Evolutionary conservation across 2,329 filamentous ascomycete genomes (phyloP).

Genomic region (Fusarium irregulare): DNA sequence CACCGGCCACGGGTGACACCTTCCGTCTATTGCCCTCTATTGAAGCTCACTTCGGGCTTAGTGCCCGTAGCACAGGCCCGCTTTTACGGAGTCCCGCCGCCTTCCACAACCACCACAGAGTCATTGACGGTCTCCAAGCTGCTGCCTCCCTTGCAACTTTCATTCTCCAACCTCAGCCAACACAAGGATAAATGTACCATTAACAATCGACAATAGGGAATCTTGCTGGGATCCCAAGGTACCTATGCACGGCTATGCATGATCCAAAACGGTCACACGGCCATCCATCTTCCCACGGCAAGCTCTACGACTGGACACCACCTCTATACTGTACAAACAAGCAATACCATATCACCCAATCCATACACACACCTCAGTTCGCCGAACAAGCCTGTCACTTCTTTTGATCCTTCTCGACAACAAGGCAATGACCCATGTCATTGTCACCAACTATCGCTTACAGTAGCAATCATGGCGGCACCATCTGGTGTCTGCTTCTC

Average conservation of each 20-base stretch:
- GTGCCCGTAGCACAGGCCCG: constrained; percentile 44
- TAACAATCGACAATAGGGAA: constrained; percentile 22
- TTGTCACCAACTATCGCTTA: constrained; percentile 9
- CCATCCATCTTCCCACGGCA: constrained; percentile 5
- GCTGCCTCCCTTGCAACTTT: neutral
- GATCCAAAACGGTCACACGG: constrained; percentile 16
- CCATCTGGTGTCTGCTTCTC: constrained; percentile 19
- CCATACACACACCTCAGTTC: constrained; percentile 1
- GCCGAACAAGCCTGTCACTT: neutral
- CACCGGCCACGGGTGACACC: constrained; percentile 27
- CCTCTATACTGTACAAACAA: constrained; percentile 3
- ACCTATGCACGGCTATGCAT: constrained; percentile 1
- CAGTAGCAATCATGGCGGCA: constrained; percentile 23
- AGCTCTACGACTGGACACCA: constrained; percentile 14
- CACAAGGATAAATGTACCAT: constrained; percentile 9
- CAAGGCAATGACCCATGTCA: constrained; percentile 18
- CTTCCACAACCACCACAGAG: constrained; percentile 22
- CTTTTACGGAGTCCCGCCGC: constrained; percentile 22
- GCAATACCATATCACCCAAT: constrained; percentile 9
- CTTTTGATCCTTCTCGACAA: neutral
- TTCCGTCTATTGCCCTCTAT: constrained; percentile 47
- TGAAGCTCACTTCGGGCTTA: constrained; percentile 45
- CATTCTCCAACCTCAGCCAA: constrained; percentile 15
- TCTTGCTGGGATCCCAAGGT: neutral
- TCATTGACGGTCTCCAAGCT: constrained; percentile 3